Percentiles rank a stretch among this genome's conserved stretches.
Evolutionary conservation across 2,329 filamentous ascomycete species (phyloP).

Genomic region (Zymoseptoria crescenta): DNA sequence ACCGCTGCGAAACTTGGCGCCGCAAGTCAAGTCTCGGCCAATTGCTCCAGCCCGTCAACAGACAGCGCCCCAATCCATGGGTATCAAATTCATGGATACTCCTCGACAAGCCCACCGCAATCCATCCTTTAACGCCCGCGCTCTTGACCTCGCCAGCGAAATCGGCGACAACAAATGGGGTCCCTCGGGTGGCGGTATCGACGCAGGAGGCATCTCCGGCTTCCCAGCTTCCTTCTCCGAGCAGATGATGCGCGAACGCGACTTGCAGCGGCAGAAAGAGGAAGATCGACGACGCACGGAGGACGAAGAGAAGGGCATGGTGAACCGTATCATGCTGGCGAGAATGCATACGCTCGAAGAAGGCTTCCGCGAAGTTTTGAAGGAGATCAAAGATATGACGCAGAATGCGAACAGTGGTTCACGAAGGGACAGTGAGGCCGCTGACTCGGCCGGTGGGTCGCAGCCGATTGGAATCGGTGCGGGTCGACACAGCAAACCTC

Average conservation of each 20-base stretch:
- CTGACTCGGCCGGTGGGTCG: constrained; percentile 8
- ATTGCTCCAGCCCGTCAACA: constrained; percentile 42
- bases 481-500: constrained; percentile 2
- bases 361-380: constrained; percentile 64
- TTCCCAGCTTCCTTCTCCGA: constrained; percentile 32
- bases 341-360: constrained; percentile 91
- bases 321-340: constrained; percentile 71
- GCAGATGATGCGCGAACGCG: constrained; percentile 47
- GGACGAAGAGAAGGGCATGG: constrained; percentile 60
- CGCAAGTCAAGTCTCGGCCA: constrained; percentile 45
- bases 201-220: constrained; percentile 26
- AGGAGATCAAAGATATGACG: constrained; percentile 29
- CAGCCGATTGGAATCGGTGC: not conserved
- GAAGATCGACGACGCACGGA: constrained; percentile 31
- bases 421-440: constrained; percentile 24
- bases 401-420: constrained; percentile 18
- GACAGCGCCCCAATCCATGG: constrained; percentile 18
- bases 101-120: constrained; percentile 31
- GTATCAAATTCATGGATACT: constrained; percentile 23
- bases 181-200: constrained; percentile 48
- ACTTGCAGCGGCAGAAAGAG: constrained; percentile 41
- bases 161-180: constrained; percentile 54
- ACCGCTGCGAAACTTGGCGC: constrained; percentile 8
- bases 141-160: constrained; percentile 65
- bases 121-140: constrained; percentile 56